A percentile compares a stretch with the other conserved stretches of the same genome.
Conservation (phyloP, 345 rosid genomes). For the Trapa incisa region DNA sequence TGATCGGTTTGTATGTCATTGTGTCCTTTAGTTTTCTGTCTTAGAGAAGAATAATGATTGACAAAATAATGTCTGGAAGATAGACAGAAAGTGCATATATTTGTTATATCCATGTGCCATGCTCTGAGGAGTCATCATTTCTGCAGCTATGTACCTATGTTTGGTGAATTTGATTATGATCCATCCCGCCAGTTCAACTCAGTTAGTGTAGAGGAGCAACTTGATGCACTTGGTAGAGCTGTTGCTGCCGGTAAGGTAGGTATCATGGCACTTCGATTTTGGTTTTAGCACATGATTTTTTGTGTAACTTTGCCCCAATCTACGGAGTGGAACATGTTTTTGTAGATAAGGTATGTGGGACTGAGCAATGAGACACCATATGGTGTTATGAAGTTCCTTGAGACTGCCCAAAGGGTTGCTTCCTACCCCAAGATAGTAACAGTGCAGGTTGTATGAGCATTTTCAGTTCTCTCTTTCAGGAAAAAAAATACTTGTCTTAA, state of each 20-base stretch:
- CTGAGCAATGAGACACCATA: slow-evolving; percentile 56
- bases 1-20: slow-evolving; percentile 55
- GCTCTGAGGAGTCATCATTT: slow-evolving; percentile 3
- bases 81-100: neutral
- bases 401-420: slow-evolving; percentile 26
- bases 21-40: slow-evolving; percentile 5
- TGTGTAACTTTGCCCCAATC: neutral
- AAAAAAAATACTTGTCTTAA: slow-evolving; percentile 7
- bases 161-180: slow-evolving; percentile 48
- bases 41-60: neutral
- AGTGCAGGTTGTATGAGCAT: slow-evolving; percentile 27
- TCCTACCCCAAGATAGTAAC: slow-evolving; percentile 30
- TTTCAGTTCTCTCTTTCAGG: neutral
- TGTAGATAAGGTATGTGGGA: slow-evolving; percentile 48
- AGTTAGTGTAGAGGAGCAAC: slow-evolving; percentile 43
- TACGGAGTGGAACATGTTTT: neutral
- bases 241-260: slow-evolving; percentile 40
- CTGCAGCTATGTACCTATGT: slow-evolving; percentile 45
- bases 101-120: neutral
- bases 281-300: slow-evolving; percentile 3
- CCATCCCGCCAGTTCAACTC: slow-evolving; percentile 29
- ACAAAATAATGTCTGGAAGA: neutral
- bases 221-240: slow-evolving; percentile 41
- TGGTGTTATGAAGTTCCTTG: slow-evolving; percentile 48
- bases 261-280: neutral